Percentiles rank a stretch among this genome's conserved stretches.
phyloP scores from a whole-genome alignment of 306 rosid genomes.

The Vigna nakashimae region DNA sequence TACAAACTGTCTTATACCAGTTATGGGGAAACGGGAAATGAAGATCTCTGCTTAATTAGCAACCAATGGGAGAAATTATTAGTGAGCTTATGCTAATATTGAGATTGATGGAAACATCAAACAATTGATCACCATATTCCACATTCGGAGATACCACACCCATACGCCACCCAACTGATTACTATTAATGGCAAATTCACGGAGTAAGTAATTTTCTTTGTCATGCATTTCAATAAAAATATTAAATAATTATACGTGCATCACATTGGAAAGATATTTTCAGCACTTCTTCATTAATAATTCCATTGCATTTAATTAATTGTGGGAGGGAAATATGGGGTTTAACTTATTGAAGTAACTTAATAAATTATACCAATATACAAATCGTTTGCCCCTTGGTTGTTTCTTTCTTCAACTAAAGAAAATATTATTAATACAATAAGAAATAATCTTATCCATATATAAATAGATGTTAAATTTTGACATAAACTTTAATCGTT shows the following conservation, averaged over 20 bases:
- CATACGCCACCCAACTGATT: constrained; percentile 23
- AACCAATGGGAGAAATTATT: not conserved
- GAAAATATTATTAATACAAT: not conserved
- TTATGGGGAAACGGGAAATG: constrained; percentile 7
- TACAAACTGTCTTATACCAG: not conserved
- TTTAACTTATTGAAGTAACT: not conserved
- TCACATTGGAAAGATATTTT: constrained; percentile 32
- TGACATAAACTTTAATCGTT: not conserved
- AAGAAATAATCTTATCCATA: not conserved
- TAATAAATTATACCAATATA: not conserved
- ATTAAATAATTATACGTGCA: constrained; percentile 7
- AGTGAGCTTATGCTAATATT: constrained; percentile 3
- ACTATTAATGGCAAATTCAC: constrained; percentile 18
- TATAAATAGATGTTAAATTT: not conserved
- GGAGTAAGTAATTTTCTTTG: constrained; percentile 14
- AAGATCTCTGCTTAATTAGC: not conserved
- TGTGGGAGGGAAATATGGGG: not conserved
- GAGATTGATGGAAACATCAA: too few relatives aligned
- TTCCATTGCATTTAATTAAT: not conserved
- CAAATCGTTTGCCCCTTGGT: not conserved
- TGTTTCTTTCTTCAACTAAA: not conserved
- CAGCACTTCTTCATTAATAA: not conserved
- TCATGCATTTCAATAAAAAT: constrained; percentile 1
- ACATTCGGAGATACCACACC: constrained; percentile 30
- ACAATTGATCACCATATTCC: too few relatives aligned